These are phyloP conservation scores for Alectoria sarmentosa DNA, from an alignment of 495 filamentous ascomycete genomes.

Conservation along the genomic window DNA sequence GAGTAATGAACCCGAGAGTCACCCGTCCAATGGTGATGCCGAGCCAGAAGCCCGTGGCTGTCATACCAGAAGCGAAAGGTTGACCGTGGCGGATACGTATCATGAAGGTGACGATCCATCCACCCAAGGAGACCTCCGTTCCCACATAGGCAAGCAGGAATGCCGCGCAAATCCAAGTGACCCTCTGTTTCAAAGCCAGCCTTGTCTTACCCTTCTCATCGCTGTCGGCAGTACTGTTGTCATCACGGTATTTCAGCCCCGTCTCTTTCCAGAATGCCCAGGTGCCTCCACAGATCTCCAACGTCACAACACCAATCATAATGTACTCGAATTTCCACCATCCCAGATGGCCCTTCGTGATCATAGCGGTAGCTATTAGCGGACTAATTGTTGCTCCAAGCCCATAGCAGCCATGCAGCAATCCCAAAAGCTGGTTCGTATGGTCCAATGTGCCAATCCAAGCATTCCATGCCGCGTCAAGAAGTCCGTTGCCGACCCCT, in stretches of 20 bases:
- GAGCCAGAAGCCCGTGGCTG: constrained; percentile 60
- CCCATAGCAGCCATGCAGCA: constrained; percentile 54
- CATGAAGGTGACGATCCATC: constrained; percentile 64
- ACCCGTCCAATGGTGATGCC: constrained; percentile 56
- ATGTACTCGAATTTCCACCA: constrained; percentile 59
- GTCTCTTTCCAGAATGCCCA: constrained; percentile 63
- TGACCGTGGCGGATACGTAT: constrained; percentile 48
- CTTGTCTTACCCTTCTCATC: constrained; percentile 44
- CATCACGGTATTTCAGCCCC: constrained; percentile 51
- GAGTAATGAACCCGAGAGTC: constrained; percentile 56
- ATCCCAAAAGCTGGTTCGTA: constrained; percentile 50
- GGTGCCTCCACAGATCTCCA: constrained; percentile 51
- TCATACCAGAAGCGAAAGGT: constrained; percentile 54
- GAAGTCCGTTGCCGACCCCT: constrained; percentile 57
- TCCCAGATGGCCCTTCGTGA: constrained; percentile 39
- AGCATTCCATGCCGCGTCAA: constrained; percentile 59
- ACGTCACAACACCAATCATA: constrained; percentile 55
- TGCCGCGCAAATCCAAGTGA: constrained; percentile 70
- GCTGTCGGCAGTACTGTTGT: constrained; percentile 30
- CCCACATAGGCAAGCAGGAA: constrained; percentile 81
- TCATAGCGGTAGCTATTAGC: constrained; percentile 50
- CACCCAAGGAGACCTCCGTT: constrained; percentile 75
- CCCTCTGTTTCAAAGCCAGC: constrained; percentile 47
- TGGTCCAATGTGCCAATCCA: constrained; percentile 59
- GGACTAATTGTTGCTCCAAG: constrained; percentile 50